Evolutionary conservation across 2,329 filamentous ascomycete species (phyloP), one percentile per base, ranked within the genome.

Genomic region (Penicillium sp.): DNA sequence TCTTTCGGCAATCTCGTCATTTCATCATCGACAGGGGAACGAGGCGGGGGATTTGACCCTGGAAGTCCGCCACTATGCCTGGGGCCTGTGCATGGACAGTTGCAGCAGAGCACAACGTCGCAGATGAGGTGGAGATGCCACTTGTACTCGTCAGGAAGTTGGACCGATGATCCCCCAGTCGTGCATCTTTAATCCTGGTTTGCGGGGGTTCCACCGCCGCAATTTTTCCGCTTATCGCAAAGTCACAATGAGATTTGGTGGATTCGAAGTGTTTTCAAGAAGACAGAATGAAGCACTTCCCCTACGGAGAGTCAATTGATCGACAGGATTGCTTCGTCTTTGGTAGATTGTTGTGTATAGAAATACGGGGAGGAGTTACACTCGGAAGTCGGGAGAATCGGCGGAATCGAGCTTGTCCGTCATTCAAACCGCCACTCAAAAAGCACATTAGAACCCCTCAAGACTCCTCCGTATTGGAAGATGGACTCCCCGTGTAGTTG

Each of bases 171-270:
- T 70, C 68, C 50, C 53, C 55, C 54, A 59, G 61, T 40, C 56
- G 35, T 40, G 4, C 37, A 53, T 53, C n/a, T 30, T 9, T 8
- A 30, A 44, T 30, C 37, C 53, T 28, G 38, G 50, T 38, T 53
- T 38, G 45, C 56, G 54, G 63, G 62, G 62, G 51, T 49, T 45
- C 45, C 59, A 55, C 64, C 64, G 47, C 65, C 53, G 62, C 55
- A 61, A 66, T 65, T 70, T 69, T 67, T 66, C 68, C 68, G 58
- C 58, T 60, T 70, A 62, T 67, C 53, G 61, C 44, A 69, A 56
- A 37, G 59, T 61, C 47, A 9, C 44, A 51, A 50, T 54, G 24
- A 4, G 15, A 4, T 7, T 12, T 30, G 24, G 45, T 49, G 45
- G 45, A n/a, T 49, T 30, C 26, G 26, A 49, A 4, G 17, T n/a